Conservation (phyloP, 179 eudicot genomes). For the Vitellaria paradoxa region DNA sequence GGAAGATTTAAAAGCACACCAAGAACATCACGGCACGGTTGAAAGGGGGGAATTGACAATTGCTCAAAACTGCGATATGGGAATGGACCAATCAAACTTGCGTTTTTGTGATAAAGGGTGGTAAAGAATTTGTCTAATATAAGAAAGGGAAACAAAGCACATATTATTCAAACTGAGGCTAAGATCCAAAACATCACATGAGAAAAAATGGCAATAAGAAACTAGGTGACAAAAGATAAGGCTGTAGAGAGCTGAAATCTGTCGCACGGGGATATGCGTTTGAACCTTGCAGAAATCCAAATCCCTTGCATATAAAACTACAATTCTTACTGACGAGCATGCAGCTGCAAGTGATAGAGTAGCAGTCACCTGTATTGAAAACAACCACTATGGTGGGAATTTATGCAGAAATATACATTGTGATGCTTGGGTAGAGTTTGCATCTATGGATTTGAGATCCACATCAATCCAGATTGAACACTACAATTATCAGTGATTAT, state of each 20-base stretch:
- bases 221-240: conserved; percentile 79
- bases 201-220: conserved; percentile 73
- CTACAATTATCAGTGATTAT: not conserved
- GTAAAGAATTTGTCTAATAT: too few relatives aligned
- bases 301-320: conserved; percentile 70
- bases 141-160: not conserved
- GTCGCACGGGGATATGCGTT: conserved; percentile 44
- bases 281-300: conserved; percentile 51
- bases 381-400: not conserved
- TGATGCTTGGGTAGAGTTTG: not conserved
- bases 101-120: conserved; percentile 13
- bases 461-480: not conserved
- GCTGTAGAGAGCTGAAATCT: conserved; percentile 70
- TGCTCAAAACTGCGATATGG: not conserved
- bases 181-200: conserved; percentile 86
- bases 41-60: not conserved
- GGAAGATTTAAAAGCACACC: not conserved
- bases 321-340: conserved; percentile 91
- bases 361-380: conserved; percentile 73
- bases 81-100: conserved; percentile 14
- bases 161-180: conserved; percentile 49
- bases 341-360: conserved; percentile 92
- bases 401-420: not conserved
- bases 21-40: not conserved
- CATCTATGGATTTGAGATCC: too few relatives aligned